Evolutionary conservation across 73 alveolate species (phyloP), one percentile per base, ranked within the genome.

Genomic region (Paramecium sonneborni): DNA sequence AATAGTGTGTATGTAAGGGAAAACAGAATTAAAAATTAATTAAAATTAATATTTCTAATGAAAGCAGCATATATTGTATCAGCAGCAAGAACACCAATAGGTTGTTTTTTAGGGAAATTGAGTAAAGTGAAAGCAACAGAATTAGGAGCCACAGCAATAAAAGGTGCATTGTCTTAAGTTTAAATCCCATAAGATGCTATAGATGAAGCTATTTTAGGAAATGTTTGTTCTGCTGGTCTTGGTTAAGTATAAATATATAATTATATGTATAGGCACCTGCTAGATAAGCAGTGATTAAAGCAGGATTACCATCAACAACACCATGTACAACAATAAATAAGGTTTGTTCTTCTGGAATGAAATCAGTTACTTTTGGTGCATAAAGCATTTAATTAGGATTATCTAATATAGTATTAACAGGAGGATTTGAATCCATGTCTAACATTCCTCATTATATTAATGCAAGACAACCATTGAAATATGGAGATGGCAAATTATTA

Each of bases 331-430:
- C 93, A 26, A 70, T 94, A 38, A 92, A 94, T 93, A 96, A 96
- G 88, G 98, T 96, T 35, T 96, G 98, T 88, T 97, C 98, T 21
- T 93, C 97, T 67, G 98, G 98, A 58, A 96, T 96, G 98, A 96
- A 96, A 90, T 57, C 96, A 20, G 96, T 96, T 12, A 95, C 93
- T 95, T 86, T 95, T 32, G 99, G 96, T 5, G 93, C 99, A 30
- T 74, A 92, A 57, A 72, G 95, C 56, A 96, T 96, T 41, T 86
- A 93, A 85, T 94, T 93, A 6, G 99, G 99, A 0, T 88, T 91
- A 48, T 35, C 97, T 8, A 92, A 93, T 57, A 68, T 94, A 32
- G 93, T 95, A 57, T 92, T 96, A 20, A 93, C 99, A 38, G 99
- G 99, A 20, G 99, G 99, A 6, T 88, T 96, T 92, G 99, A 96